Percentiles rank a stretch among this genome's conserved stretches.
phyloP scores from a whole-genome alignment of 495 filamentous ascomycete genomes.

The Aspergillus saccharolyticus region DNA sequence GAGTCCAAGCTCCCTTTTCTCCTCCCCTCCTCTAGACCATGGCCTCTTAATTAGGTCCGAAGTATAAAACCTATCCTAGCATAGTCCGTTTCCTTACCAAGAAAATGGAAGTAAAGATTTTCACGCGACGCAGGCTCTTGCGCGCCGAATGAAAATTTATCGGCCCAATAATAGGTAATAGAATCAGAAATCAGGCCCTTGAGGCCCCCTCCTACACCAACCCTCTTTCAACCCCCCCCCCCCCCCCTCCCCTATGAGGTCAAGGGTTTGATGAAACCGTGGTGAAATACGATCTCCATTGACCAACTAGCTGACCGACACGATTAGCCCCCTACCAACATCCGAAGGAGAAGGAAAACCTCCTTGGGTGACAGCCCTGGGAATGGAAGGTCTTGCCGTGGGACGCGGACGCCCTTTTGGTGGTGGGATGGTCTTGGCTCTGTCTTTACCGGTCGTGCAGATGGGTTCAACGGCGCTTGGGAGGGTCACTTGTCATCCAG shows the following conservation, averaged over 20 bases:
- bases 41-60: background rate
- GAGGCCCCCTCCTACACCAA: background rate
- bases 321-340: background rate
- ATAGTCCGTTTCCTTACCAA: background rate
- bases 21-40: background rate
- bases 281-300: constrained; percentile 2
- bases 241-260: background rate
- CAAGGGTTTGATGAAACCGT: constrained; percentile 3
- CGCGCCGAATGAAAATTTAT: background rate
- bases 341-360: background rate
- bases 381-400: background rate
- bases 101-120: background rate
- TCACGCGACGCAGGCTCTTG: background rate
- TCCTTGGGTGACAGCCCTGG: background rate
- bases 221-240: background rate
- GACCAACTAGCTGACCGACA: background rate
- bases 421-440: background rate
- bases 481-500: no score
- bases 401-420: background rate
- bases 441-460: background rate
- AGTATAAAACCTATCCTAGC: background rate
- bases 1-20: background rate
- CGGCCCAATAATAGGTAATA: constrained; percentile 4
- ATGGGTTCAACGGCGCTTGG: no score
- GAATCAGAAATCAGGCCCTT: background rate